Evolutionary conservation across 2,329 filamentous ascomycete species (phyloP), one percentile per base, ranked within the genome.

Genomic region (Raffaelea albimanens): DNA sequence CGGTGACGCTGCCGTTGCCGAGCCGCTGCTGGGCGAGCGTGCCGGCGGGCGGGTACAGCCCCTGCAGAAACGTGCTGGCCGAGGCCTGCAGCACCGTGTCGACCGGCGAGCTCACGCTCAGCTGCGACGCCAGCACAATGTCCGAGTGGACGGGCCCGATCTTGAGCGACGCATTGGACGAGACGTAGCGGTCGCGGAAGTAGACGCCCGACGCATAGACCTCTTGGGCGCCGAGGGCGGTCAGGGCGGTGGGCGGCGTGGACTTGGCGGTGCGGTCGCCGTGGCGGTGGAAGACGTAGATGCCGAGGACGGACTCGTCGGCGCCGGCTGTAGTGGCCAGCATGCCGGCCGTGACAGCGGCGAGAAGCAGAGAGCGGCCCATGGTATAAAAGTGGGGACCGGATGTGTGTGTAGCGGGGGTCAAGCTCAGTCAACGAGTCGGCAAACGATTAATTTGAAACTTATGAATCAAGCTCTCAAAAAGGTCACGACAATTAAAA

Each of bases 211-310:
- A 82, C 42, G 73, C 70, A 65, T 80, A 83, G 55, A 89, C 80
- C 68, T 96, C 73, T 43, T 75, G 68, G 60, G 90, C 88, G 29
- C 90, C 90, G 45, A 95, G 75, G 50, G 83, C 75, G 13, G 90
- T 95, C 61, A 96, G 67, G 55, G 76, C 75, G 23, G 86, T 80
- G 13, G 85, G 84, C 41, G 80, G 71, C 53, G 79, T 80, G 18
- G 78, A 72, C 69, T 95, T 95, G 53, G 87, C 69, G 1, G 88
- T 91, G 48, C 90, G 81, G 65, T 96, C 90, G 49, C 90, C 90
- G 68, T 96, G 90, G 41, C 90, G 85, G 57, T 87, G 81, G 71
- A 94, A 95, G 65, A 95, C 81, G 65, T 90, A 93, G 41, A 83
- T 81, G 45, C 88, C 89, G 16, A 95, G 73, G 23, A 93, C 72